phyloP scores from a whole-genome alignment of 257 asterid species.

The Solanum pinnatisectum region DNA sequence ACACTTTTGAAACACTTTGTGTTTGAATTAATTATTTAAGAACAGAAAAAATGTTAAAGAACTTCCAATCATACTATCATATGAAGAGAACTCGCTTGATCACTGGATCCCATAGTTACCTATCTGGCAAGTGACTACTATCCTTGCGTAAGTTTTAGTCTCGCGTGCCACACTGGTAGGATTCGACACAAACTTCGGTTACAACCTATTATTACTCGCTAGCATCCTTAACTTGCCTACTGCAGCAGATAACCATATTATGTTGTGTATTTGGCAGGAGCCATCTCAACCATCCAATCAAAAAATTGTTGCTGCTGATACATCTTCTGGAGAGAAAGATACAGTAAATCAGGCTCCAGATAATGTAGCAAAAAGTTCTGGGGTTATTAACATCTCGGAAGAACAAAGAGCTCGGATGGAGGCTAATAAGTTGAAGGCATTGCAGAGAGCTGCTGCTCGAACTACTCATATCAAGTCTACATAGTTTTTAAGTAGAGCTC shows the following conservation, averaged over 20 bases:
- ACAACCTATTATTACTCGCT: neutral
- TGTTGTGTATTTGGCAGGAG: slow-evolving; percentile 27
- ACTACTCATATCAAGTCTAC: neutral
- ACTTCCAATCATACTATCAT: neutral
- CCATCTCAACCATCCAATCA: slow-evolving; percentile 8
- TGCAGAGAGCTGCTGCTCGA: slow-evolving; percentile 75
- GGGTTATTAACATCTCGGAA: slow-evolving; percentile 32
- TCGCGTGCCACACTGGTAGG: neutral
- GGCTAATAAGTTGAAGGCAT: slow-evolving; percentile 63
- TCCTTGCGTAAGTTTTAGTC: neutral
- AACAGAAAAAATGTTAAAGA: neutral
- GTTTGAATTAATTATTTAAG: neutral
- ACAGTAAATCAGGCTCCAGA: neutral
- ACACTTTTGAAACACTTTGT: neutral
- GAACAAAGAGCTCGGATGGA: slow-evolving; percentile 73
- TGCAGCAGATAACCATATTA: neutral
- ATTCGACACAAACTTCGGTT: neutral
- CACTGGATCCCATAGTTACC: neutral
- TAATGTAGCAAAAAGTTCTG: slow-evolving; percentile 4
- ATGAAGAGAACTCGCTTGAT: neutral
- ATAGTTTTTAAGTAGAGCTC: neutral
- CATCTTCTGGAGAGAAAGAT: slow-evolving; percentile 12
- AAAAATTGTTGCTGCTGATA: slow-evolving; percentile 9
- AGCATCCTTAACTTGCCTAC: neutral
- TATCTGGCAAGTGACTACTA: neutral